Conservation (phyloP, 2,329 filamentous ascomycete species). For the Fusarium haematococcum region DNA sequence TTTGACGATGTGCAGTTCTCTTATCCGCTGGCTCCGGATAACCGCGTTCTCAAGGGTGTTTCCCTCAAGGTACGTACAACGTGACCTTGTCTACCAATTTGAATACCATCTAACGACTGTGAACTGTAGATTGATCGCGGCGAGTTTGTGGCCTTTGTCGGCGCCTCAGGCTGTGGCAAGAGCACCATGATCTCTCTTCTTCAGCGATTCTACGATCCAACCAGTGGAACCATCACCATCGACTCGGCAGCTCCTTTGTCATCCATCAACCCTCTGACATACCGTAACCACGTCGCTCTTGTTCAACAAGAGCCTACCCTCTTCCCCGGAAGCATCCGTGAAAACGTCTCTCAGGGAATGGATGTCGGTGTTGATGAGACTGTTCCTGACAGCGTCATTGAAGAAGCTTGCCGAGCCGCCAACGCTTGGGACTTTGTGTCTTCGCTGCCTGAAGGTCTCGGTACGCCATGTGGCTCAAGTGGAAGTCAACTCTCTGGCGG, state of each 20-base stretch:
- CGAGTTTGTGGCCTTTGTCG: slow-evolving; percentile 64
- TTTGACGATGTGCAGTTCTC: slow-evolving; percentile 59
- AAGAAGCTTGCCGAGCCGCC: slow-evolving; percentile 10
- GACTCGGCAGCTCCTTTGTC: slow-evolving; percentile 39
- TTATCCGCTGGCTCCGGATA: slow-evolving; percentile 23
- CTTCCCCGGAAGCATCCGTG: slow-evolving; percentile 10
- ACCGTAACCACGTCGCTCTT: slow-evolving; percentile 4
- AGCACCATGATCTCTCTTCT: slow-evolving; percentile 67
- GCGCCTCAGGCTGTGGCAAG: slow-evolving; percentile 64
- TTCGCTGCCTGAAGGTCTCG: slow-evolving; percentile 7
- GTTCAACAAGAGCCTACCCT: slow-evolving; percentile 17
- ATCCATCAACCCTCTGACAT: not conserved
- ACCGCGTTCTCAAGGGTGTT: slow-evolving; percentile 21
- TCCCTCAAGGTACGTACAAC: slow-evolving; percentile 54
- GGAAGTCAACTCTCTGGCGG: slow-evolving; percentile 19
- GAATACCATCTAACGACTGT: not conserved
- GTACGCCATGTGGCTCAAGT: slow-evolving; percentile 4
- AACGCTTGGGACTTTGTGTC: slow-evolving; percentile 20
- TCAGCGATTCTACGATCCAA: slow-evolving; percentile 56
- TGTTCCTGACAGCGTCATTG: not conserved
- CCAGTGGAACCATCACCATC: slow-evolving; percentile 58
- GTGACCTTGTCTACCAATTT: not conserved
- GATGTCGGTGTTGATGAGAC: not conserved
- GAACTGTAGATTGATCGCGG: slow-evolving; percentile 59
- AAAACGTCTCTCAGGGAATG: slow-evolving; percentile 13